Evolutionary conservation across 1,139 yeast genomes (phyloP), one percentile per base, ranked within the genome.

Genomic region (Hansenula anomala): DNA sequence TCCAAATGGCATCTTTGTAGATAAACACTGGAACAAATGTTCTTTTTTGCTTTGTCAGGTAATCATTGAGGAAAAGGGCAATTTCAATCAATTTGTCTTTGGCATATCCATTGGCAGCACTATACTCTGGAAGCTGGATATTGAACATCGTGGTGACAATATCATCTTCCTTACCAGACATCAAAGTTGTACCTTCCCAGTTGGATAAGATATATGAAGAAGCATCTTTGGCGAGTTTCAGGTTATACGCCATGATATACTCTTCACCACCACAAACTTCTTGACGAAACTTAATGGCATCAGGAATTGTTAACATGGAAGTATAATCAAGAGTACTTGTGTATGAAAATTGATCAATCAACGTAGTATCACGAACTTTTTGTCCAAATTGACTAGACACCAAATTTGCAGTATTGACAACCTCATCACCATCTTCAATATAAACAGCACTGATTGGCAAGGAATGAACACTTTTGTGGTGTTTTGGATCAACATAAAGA

Each of bases 371-470:
- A 25, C 58, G 59, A 19, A 49, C 55, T 14, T 50, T 58, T 11
- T 45, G 49, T 9, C 50, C 31, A n/a, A 64, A 52, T 11, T 34
- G 25, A 23, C 25, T 23, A 8, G 25, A 23, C 7, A 23, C 25
- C 11, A 23, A 13, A 23, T 23, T 23, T 4, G 25, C 25, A 8
- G 25, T 23, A 11, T 23, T 23, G 25, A 13, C 11, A 23, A 8
- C 44, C 1, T 47, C 51, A 27, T 54, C 54, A 14, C 53, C 55
- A 34, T 58, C 62, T 23, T 23, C 25, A 14, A 64, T 46, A 46
- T 68, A 76, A 9, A 63, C 58, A 42, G 68, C 73, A 34, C 83
- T 74, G 11, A 82, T 61, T 1, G 90, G 88, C 43, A 78, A 49
- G 0, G 86, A 71, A 44, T 80, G 82, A 41, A 82, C 63, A 12